Evolutionary conservation across 352 stramenopile species (phyloP).

Genomic region (Hyaloperonospora brassicae): DNA sequence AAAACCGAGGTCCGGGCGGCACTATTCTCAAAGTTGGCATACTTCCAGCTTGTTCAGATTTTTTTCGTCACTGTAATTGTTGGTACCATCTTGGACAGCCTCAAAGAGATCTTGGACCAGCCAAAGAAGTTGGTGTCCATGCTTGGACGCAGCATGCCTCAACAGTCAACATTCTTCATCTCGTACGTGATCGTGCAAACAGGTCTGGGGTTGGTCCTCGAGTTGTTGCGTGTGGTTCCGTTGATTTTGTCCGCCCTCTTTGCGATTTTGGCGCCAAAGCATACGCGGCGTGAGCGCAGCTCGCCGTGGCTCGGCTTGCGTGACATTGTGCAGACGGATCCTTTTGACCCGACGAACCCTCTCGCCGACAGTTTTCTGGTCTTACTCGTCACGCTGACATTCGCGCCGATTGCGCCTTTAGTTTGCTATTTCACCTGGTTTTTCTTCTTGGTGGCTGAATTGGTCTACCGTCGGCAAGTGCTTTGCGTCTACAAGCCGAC

Average conservation of each 20-base stretch:
- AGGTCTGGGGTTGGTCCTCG: slow-evolving; percentile 45
- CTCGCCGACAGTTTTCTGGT: slow-evolving; percentile 62
- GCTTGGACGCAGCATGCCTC: slow-evolving; percentile 65
- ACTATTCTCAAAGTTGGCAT: slow-evolving; percentile 69
- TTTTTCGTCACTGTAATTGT: slow-evolving; percentile 78
- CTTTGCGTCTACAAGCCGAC: slow-evolving; percentile 61
- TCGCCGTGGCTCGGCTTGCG: slow-evolving; percentile 46
- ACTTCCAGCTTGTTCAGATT: slow-evolving; percentile 78
- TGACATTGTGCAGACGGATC: slow-evolving; percentile 38
- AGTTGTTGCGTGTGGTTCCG: slow-evolving; percentile 56
- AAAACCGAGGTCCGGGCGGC: slow-evolving; percentile 54
- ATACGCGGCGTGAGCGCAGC: slow-evolving; percentile 52
- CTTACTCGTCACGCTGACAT: slow-evolving; percentile 70
- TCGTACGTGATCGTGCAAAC: slow-evolving; percentile 72
- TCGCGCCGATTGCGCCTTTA: slow-evolving; percentile 65
- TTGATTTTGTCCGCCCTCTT: slow-evolving; percentile 43
- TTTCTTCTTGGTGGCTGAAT: slow-evolving; percentile 64
- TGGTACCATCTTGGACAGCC: slow-evolving; percentile 63
- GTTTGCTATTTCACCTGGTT: slow-evolving; percentile 67
- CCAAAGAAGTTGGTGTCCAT: slow-evolving; percentile 61
- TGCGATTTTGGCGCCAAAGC: slow-evolving; percentile 47
- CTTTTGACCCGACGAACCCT: slow-evolving; percentile 49
- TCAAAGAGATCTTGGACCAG: slow-evolving; percentile 65
- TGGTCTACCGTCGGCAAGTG: slow-evolving; percentile 63
- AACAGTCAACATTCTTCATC: slow-evolving; percentile 83